phyloP scores from a whole-genome alignment of 1,139 yeast species.

The Geotrichum australiense region DNA sequence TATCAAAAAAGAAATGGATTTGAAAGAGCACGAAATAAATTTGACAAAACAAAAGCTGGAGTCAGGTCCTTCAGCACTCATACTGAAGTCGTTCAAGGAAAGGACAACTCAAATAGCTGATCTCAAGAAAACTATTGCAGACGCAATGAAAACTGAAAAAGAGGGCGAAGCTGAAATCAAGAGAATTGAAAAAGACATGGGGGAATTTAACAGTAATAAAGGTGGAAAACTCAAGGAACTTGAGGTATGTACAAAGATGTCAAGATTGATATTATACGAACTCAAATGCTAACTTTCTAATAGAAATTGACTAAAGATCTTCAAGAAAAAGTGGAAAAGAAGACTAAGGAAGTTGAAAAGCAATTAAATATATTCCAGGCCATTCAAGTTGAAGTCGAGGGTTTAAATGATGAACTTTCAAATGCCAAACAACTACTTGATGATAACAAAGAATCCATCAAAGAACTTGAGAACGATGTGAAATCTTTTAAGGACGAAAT shows the following conservation, averaged over 20 bases:
- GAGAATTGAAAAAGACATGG: slow-evolving; percentile 65
- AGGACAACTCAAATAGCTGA: slow-evolving; percentile 45
- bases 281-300: slow-evolving; percentile 8
- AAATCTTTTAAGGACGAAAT: slow-evolving; percentile 31
- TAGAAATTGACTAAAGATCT: slow-evolving; percentile 7
- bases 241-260: slow-evolving; percentile 49
- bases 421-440: slow-evolving; percentile 39
- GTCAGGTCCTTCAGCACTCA: slow-evolving; percentile 50
- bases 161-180: slow-evolving; percentile 41
- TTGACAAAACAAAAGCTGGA: slow-evolving; percentile 55
- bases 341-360: slow-evolving; percentile 41
- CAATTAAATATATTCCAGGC: slow-evolving; percentile 54
- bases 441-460: slow-evolving; percentile 35
- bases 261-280: slow-evolving; percentile 15
- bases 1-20: slow-evolving; percentile 57
- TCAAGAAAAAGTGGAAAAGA: slow-evolving; percentile 25
- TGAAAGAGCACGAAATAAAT: slow-evolving; percentile 61
- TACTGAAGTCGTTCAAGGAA: slow-evolving; percentile 46
- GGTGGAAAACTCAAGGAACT: slow-evolving; percentile 71
- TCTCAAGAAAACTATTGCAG: slow-evolving; percentile 39
- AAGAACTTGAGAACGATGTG: slow-evolving; percentile 39
- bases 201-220: slow-evolving; percentile 73
- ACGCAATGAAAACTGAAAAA: slow-evolving; percentile 33
- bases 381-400: slow-evolving; percentile 66
- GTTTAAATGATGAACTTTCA: slow-evolving; percentile 50